A percentile compares a stretch with the other conserved stretches of the same genome.
Conservation (phyloP, 495 filamentous ascomycete species). For the Chaetomium cochliodes region DNA sequence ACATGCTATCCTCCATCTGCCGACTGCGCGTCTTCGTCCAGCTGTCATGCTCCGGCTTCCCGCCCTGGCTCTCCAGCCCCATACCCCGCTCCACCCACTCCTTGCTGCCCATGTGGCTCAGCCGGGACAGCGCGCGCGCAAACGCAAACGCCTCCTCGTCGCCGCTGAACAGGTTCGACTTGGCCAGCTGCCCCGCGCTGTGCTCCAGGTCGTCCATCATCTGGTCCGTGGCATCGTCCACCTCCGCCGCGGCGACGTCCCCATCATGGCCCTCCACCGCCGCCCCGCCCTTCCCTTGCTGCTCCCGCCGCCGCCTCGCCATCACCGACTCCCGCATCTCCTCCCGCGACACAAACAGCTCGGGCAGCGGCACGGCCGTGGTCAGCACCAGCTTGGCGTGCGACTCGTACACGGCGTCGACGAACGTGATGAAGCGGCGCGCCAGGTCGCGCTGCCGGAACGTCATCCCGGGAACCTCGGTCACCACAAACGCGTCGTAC, state of each 20-base stretch:
- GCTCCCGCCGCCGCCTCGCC: background rate
- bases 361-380: conserved; percentile 73
- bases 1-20: conserved; percentile 76
- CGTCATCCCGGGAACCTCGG: conserved; percentile 89
- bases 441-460: conserved; percentile 83
- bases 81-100: conserved; percentile 92
- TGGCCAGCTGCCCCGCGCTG: conserved; percentile 81
- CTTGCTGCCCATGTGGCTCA: conserved; percentile 89
- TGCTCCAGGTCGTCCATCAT: conserved; percentile 93
- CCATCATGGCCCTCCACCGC: conserved; percentile 40
- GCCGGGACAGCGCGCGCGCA: conserved; percentile 77
- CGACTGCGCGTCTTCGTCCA: conserved; percentile 65
- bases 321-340: conserved; percentile 62
- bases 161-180: conserved; percentile 82
- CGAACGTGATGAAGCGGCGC: conserved; percentile 91
- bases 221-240: conserved; percentile 79
- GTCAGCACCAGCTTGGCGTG: conserved; percentile 95
- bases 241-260: conserved; percentile 28
- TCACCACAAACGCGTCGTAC: conserved; percentile 90
- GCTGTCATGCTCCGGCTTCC: conserved; percentile 60
- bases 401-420: conserved; percentile 87
- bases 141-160: conserved; percentile 98
- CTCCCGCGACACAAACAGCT: conserved; percentile 82
- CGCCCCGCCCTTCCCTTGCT: conserved; percentile 21
- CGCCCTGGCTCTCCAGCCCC: conserved; percentile 58